Evolutionary conservation across 2,329 filamentous ascomycete genomes (phyloP), one percentile per base, ranked within the genome.

Genomic region (Colletotrichum graminicola): DNA sequence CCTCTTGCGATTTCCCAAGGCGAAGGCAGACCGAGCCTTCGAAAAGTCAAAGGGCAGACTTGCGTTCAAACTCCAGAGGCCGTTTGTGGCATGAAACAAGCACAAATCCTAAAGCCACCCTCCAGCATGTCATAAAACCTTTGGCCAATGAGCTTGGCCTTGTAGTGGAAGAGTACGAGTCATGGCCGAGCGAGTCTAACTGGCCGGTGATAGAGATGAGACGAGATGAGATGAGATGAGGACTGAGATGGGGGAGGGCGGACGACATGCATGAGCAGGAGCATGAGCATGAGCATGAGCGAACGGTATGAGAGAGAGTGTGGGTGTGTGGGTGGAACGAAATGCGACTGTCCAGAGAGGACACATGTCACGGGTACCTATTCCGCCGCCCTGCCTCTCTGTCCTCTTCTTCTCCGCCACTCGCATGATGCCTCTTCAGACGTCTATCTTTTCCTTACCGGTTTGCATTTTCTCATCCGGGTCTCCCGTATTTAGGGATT

Each of bases 31-130:
- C 26, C 18, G 32, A 26, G 39, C n/a, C 11, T 29, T 26, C 43
- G 8, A 26, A 45, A 45, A 52, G 43, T 43, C 41, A 43, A 43
- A 43, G 41, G 41, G 18, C 18, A 32, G 57, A 47, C 39, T 47
- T 45, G 36, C 36, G 32, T 54, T 51, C n/a, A 63, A 60, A 60
- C 43, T 29, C n/a, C 11, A 51, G 54, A 68, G 23, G 45, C 65
- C 59, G 65, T 63, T 55, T 39, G 18, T n/a, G 39, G 69, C 69
- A 72, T 72, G 69, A 72, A 69, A 69, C 69, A 72, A 54, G 23
- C 29, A 45, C 63, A 63, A 72, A 63, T 49, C 56, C 47, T 45
- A 55, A 64, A 64, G 49, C 16, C 52, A 29, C 51, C 65, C 23
- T 69, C 63, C 59, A 72, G 39, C 59, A 61, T 69, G 65, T 64